Base-by-base conservation (phyloP, 495 filamentous ascomycete species). In the Platismatia glauca region DNA sequence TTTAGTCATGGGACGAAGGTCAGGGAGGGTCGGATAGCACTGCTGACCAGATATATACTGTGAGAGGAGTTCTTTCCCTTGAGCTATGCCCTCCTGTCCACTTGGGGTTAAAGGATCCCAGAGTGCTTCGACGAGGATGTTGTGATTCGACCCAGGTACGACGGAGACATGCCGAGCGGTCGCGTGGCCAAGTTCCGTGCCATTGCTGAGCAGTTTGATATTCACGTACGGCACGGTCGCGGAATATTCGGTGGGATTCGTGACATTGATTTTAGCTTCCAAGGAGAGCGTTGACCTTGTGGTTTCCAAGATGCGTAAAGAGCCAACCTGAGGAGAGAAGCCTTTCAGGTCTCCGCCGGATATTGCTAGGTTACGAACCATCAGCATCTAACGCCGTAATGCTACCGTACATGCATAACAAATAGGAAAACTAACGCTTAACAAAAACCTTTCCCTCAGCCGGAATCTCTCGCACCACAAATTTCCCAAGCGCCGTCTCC, bases 161-260 rank as follows among this genome's bases (percentile, higher is more conserved):
- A 97, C 69, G 24, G 76, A 70, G 16, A 90, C 58, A 62, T 92
- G 75, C 50, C 75, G 75, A 5, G 84, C 80, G 1, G 77, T 86
- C 9, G 86, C 83, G 72, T 92, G 87, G 56, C 89, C 94, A 18
- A 98, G 74, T 15, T 86, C 69, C 0, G 88, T 86, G 31, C 76
- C 82, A 67, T 96, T 94, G 71, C 79, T 85, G 34, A 88, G 70
- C 38, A 97, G 69, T 61, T 90, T 79, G 41, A 95, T 76, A 69
- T 90, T 89, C 55, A 89, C 67, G 64, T 85, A 93, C 12, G 94
- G 93, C 44, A 98, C 75, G 24, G 78, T 77, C 0, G 88, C 90
- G 31, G 88, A 85, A 72, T 96, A 96, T 1, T 84, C 76, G 1
- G 91, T 95, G 5, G 94, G 94, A 69, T 98, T 98, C 3, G 88